Conservation (phyloP, 257 asterid species). For the Prunella vulgaris region DNA sequence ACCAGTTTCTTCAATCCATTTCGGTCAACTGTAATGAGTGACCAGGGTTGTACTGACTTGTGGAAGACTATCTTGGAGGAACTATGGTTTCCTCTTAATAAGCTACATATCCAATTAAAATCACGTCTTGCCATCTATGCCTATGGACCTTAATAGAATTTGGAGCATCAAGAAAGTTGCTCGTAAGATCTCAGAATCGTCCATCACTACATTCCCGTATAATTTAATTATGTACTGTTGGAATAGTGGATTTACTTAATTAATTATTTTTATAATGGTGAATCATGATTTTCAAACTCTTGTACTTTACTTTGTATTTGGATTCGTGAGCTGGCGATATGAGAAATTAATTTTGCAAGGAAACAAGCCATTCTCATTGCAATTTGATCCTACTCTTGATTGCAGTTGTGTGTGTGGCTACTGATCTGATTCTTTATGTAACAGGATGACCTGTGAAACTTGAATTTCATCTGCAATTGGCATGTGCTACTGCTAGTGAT, state of each 20-base stretch:
- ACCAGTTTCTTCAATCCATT: neutral
- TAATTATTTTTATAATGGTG: neutral
- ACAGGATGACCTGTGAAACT: slow-evolving; percentile 51
- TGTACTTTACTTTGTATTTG: neutral
- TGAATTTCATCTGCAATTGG: slow-evolving; percentile 22
- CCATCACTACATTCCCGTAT: neutral
- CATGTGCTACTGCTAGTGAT: slow-evolving; percentile 35
- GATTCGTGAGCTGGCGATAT: slow-evolving; percentile 3
- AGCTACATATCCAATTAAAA: neutral
- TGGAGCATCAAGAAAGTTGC: neutral
- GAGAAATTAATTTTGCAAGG: neutral
- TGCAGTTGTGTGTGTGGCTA: neutral
- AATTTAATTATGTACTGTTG: neutral
- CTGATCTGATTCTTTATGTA: slow-evolving; percentile 21
- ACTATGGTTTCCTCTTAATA: neutral
- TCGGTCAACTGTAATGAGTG: neutral
- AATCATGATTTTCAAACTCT: neutral
- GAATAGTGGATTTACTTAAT: neutral
- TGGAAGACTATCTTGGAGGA: neutral
- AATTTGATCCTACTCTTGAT: neutral
- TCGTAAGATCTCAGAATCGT: slow-evolving; percentile 5
- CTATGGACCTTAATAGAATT: slow-evolving; percentile 12
- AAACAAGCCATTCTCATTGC: neutral
- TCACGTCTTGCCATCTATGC: slow-evolving; percentile 5
- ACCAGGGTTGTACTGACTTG: neutral